Evolutionary conservation across 192 early-diverging fungal genomes (phyloP).

Genomic region (Umbelopsis vinacea): DNA sequence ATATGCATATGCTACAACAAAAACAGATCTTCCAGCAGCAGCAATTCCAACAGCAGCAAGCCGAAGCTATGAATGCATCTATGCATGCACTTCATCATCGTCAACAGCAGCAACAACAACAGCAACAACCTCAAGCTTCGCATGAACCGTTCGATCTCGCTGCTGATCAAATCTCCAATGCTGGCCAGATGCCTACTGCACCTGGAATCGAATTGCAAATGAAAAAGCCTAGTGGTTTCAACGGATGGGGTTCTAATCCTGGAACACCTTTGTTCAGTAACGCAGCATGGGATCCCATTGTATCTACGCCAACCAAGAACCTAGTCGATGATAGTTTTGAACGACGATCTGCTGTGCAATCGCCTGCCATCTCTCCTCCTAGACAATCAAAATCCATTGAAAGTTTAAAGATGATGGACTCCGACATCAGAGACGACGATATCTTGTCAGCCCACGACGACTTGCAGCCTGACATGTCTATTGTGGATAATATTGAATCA

Average conservation of each 20-base stretch:
- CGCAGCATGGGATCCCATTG: constrained; percentile 15
- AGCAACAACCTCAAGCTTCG: not conserved
- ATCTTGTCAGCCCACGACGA: not conserved
- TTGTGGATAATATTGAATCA: not conserved
- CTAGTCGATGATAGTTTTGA: constrained; percentile 1
- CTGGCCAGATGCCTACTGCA: not conserved
- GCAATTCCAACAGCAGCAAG: constrained; percentile 29
- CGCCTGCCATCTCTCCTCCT: constrained; percentile 18
- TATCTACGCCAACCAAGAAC: not conserved
- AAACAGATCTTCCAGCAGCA: constrained; percentile 34
- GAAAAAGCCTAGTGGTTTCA: constrained; percentile 12
- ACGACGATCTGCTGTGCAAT: constrained; percentile 16
- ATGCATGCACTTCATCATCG: constrained; percentile 7
- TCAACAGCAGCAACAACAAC: constrained; percentile 34
- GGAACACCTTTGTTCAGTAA: constrained; percentile 11
- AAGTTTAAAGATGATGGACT: not conserved
- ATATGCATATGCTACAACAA: constrained; percentile 39
- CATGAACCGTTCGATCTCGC: not conserved
- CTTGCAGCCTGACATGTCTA: not conserved
- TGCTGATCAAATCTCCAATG: not conserved
- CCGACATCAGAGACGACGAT: not conserved
- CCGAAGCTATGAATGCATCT: constrained; percentile 28
- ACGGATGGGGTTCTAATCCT: constrained; percentile 12
- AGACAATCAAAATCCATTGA: not conserved
- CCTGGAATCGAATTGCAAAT: not conserved